Base-by-base conservation (phyloP, 2,329 filamentous ascomycete species). In the Xylariaceae sp. region DNA sequence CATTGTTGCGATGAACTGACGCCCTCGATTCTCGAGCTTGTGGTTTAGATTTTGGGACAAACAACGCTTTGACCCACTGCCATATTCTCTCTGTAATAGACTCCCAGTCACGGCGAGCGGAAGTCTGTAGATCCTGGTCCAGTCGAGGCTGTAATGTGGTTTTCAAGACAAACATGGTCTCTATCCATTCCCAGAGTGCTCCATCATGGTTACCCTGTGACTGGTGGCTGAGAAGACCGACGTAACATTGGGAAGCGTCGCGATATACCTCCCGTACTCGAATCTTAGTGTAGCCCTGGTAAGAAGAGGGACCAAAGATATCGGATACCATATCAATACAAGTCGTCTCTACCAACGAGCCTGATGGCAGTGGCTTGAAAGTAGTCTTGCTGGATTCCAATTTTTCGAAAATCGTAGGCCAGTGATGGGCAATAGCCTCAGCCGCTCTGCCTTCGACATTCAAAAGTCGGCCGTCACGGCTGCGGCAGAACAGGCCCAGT, bases 181-280 rank as follows among this genome's bases (percentile, higher is more conserved):
- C 52, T 20, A 55, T 51, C 52, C 39, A 55, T 40, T 51, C 52
- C 6, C 27, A 15, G 7, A 51, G 40, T n/a, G 37, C 40, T 2
- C 6, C 15, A 9, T 46, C 33, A 3, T 18, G 5, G 13, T 16
- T 29, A 3, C 30, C 26, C 6, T 55, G 36, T 11, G 32, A 15
- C 7, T 16, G 32, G 15, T 41, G 7, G 27, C 32, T 16, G 18
- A 55, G 26, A 7, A 51, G 15, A 10, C 52, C 52, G 15, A 55
- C 35, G 16, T 45, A 50, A 21, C 35, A 55, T n/a, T 42, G 39
- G 2, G 18, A 29, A 6, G 32, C 10, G 13, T 40, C 52, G 13
- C 36, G 46, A 55, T 55, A 55, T 40, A 51, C 23, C 21, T 55
- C 52, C 21, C 52, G 52, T 16, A 21, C 32, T 6, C 41, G 23